phyloP scores from a whole-genome alignment of 768 basidiomycete genomes.

The Macrolepiota dolichaula region DNA sequence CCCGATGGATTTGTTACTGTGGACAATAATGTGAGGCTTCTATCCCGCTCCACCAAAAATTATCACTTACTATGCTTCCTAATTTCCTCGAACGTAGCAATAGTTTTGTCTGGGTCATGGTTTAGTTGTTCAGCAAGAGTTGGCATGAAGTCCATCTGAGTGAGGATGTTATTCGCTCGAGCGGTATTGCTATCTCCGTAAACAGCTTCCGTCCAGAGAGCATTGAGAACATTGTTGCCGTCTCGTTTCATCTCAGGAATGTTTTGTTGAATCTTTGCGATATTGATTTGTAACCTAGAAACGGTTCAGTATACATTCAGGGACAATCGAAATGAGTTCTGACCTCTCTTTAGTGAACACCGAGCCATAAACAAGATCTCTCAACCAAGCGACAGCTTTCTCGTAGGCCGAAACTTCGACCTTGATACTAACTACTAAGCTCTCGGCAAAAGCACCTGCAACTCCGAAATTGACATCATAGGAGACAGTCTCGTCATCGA shows the following conservation, averaged over 20 bases:
- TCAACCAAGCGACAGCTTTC: slow-evolving; percentile 80
- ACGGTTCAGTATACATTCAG: neutral
- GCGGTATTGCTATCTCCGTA: slow-evolving; percentile 70
- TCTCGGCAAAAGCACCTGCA: slow-evolving; percentile 67
- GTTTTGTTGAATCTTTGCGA: slow-evolving; percentile 87
- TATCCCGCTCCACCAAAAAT: neutral
- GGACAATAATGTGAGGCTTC: neutral
- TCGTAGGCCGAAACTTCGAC: slow-evolving; percentile 83
- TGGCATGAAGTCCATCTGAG: slow-evolving; percentile 79
- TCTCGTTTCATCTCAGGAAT: slow-evolving; percentile 91
- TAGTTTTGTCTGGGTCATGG: slow-evolving; percentile 65
- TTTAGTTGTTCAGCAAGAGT: slow-evolving; percentile 68
- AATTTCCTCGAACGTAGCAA: slow-evolving; percentile 73
- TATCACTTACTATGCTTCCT: slow-evolving; percentile 56
- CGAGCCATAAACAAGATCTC: slow-evolving; percentile 72
- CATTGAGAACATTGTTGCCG: slow-evolving; percentile 74
- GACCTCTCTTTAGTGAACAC: slow-evolving; percentile 80
- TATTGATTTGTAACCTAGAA: slow-evolving; percentile 71
- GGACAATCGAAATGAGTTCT: slow-evolving; percentile 11
- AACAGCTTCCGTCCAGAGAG: slow-evolving; percentile 64
- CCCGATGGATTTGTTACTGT: slow-evolving; percentile 81
- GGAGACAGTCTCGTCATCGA: slow-evolving; percentile 88
- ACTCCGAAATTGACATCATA: slow-evolving; percentile 75
- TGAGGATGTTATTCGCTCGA: slow-evolving; percentile 62
- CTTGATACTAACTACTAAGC: slow-evolving; percentile 72